These are phyloP conservation scores for Beauveria bassiana DNA, from an alignment of 2,329 filamentous ascomycete species.

Conservation along the genomic window DNA sequence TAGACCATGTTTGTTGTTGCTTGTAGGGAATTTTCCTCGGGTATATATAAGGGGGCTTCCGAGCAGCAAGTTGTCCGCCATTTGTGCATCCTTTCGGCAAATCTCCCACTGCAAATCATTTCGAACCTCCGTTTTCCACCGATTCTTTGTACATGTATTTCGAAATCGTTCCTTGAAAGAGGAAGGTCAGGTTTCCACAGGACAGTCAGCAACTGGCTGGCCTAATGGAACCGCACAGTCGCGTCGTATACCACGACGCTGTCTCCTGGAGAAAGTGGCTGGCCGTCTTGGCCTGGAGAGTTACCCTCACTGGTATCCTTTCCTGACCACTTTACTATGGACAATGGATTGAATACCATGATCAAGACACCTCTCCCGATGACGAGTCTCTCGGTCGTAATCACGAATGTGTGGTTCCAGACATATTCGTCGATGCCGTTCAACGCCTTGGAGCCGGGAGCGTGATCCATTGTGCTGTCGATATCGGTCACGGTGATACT, in stretches of 20 bases:
- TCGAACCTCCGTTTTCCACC: background rate
- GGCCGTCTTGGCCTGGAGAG: background rate
- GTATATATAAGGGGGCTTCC: background rate
- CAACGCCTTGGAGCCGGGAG: background rate
- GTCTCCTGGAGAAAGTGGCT: background rate
- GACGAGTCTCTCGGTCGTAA: background rate
- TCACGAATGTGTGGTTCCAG: conserved; percentile 5
- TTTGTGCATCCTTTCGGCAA: background rate
- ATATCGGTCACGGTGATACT: background rate
- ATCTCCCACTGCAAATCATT: background rate
- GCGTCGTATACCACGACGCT: conserved; percentile 2
- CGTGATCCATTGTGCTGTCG: background rate
- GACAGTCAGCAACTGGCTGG: no score
- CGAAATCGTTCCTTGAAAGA: background rate
- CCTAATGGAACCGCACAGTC: conserved; percentile 6
- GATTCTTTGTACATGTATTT: background rate
- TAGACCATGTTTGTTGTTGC: background rate
- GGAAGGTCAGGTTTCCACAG: no score
- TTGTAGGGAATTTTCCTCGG: background rate
- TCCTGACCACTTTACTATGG: background rate
- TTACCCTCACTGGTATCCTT: conserved; percentile 1
- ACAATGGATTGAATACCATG: background rate
- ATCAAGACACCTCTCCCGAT: conserved; percentile 2
- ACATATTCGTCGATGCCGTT: conserved; percentile 3
- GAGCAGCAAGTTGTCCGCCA: background rate